These are phyloP conservation scores for Prunus davidiana DNA, from an alignment of 306 rosid genomes.

Conservation along the genomic window DNA sequence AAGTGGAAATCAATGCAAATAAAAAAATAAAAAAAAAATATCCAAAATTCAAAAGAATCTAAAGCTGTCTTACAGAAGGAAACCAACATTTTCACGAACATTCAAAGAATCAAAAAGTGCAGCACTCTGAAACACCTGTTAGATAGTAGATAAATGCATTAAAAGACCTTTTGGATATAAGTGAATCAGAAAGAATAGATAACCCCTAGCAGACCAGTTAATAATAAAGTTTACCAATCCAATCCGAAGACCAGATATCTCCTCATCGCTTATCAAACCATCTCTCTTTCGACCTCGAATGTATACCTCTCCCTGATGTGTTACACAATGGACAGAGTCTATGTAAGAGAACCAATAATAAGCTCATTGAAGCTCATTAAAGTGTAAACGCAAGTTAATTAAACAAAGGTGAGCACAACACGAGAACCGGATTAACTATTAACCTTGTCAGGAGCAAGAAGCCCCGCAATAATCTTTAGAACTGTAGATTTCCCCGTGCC, in stretches of 20 bases:
- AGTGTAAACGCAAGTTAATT: neutral
- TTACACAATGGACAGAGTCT: constrained; percentile 15
- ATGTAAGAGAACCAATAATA: constrained; percentile 1
- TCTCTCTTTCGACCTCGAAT: constrained; percentile 78
- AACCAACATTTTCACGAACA: constrained; percentile 97
- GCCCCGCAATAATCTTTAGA: constrained; percentile 91
- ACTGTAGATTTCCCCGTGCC: constrained; percentile 96
- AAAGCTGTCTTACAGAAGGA: constrained; percentile 71
- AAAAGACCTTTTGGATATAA: neutral
- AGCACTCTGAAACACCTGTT: constrained; percentile 98
- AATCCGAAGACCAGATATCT: constrained; percentile 85
- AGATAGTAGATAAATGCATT: constrained; percentile 16
- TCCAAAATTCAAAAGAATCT: constrained; percentile 14
- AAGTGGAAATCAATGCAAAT: too few species aligned
- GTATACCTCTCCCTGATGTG: constrained; percentile 86
- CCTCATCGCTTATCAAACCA: constrained; percentile 88
- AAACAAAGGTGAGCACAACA: neutral
- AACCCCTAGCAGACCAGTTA: neutral
- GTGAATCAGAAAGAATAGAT: constrained; percentile 9
- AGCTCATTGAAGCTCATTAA: neutral
- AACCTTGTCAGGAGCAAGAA: constrained; percentile 90
- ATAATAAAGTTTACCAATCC: constrained; percentile 62
- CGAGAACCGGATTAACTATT: neutral
- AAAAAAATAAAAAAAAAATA: constrained; percentile 3
- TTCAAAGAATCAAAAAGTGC: constrained; percentile 98